Evolutionary conservation across 2,329 filamentous ascomycete genomes (phyloP).

Genomic region (Phyllosticta citriasiana): DNA sequence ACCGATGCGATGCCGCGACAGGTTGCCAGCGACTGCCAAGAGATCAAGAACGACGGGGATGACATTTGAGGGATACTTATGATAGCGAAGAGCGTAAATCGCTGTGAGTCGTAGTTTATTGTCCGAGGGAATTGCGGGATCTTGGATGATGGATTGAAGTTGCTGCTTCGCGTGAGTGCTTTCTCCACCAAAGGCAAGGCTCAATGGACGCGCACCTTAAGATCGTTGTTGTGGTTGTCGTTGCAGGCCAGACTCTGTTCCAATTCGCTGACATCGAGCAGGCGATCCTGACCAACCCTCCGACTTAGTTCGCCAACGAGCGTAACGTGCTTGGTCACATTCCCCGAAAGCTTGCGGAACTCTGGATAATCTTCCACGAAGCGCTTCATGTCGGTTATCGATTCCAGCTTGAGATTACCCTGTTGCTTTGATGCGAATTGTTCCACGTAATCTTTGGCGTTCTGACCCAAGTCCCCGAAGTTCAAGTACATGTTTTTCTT

Average conservation of each 20-base stretch:
- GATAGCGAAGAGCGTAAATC: constrained; percentile 89
- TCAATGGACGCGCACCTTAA: constrained; percentile 54
- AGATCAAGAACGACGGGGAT: constrained; percentile 80
- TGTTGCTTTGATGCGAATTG: constrained; percentile 98
- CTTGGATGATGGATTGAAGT: constrained; percentile 77
- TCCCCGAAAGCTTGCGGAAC: constrained; percentile 91
- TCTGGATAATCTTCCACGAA: constrained; percentile 99
- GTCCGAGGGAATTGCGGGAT: constrained; percentile 63
- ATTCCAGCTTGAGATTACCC: constrained; percentile 90
- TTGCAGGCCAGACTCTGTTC: constrained; percentile 96
- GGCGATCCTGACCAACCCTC: constrained; percentile 70
- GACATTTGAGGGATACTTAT: constrained; percentile 74
- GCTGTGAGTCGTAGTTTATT: constrained; percentile 86
- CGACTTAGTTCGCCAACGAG: constrained; percentile 88
- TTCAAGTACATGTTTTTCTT: constrained; percentile 99
- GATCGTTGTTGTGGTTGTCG: constrained; percentile 81
- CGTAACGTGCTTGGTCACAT: constrained; percentile 97
- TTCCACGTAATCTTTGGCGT: constrained; percentile 97
- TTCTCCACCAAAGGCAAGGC: not conserved
- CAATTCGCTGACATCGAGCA: constrained; percentile 93
- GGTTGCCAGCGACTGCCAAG: constrained; percentile 70
- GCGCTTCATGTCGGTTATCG: constrained; percentile 96
- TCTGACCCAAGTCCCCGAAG: constrained; percentile 88
- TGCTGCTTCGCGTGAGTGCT: not conserved
- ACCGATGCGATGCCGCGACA: constrained; percentile 64